These are phyloP conservation scores for Canna indica DNA, from an alignment of 176 grass and related monocot species.

Conservation along the genomic window DNA sequence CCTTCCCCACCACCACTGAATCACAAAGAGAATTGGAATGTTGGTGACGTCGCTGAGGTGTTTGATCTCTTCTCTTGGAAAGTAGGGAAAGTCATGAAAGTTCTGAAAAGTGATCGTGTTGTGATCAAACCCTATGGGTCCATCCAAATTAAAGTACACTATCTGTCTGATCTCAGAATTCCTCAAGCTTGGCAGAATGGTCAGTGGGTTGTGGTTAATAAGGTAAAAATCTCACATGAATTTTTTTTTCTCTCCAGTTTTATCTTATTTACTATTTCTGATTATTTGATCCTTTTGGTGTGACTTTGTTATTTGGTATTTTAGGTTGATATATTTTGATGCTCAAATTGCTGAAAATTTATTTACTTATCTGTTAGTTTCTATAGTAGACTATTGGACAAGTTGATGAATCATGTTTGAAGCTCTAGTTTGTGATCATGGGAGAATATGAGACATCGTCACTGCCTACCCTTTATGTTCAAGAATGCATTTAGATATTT, in stretches of 20 bases:
- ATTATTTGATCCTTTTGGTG: not conserved
- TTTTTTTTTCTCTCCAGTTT: not conserved
- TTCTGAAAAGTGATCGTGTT: constrained; percentile 36
- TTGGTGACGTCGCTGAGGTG: constrained; percentile 60
- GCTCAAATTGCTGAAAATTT: not conserved
- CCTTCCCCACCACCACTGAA: constrained; percentile 26
- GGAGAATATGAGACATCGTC: too few species aligned
- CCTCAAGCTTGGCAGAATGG: constrained; percentile 25
- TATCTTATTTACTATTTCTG: not conserved
- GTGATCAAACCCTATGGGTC: constrained; percentile 43
- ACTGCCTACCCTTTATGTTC: not conserved
- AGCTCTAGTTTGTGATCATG: too few species aligned
- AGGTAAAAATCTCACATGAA: constrained; percentile 14
- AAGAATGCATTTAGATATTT: not conserved
- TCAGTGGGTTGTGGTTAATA: constrained; percentile 15
- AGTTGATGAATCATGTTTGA: too few species aligned
- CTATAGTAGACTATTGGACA: not conserved
- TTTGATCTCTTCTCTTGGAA: constrained; percentile 49
- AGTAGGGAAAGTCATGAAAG: constrained; percentile 49
- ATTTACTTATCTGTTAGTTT: not conserved
- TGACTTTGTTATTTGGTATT: not conserved
- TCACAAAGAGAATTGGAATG: constrained; percentile 41
- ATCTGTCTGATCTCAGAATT: constrained; percentile 44
- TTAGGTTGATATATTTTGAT: not conserved
- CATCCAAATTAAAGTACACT: constrained; percentile 58